These are phyloP conservation scores for Rhododendron kiyosumense DNA, from an alignment of 148 eudicot genomes.

Conservation along the genomic window DNA sequence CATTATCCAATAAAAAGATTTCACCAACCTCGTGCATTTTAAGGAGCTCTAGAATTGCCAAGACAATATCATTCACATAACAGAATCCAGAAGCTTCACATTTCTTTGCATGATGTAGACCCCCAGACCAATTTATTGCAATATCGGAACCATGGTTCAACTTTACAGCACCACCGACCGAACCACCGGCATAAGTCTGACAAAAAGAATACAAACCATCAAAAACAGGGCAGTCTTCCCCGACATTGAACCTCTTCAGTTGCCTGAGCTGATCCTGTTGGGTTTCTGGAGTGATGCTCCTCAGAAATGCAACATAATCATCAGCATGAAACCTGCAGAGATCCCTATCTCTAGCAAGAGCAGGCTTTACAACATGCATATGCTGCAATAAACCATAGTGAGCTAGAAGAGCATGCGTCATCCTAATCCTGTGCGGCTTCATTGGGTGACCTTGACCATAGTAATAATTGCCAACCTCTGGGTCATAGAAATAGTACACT, in stretches of 20 bases:
- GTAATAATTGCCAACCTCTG: slow-evolving; percentile 60
- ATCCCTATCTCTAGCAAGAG: slow-evolving; percentile 48
- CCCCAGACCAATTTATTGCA: slow-evolving; percentile 72
- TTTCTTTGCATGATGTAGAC: slow-evolving; percentile 68
- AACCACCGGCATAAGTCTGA: slow-evolving; percentile 69
- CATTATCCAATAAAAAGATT: not conserved
- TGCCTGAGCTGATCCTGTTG: slow-evolving; percentile 61
- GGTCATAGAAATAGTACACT: slow-evolving; percentile 55
- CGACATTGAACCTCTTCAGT: slow-evolving; percentile 67
- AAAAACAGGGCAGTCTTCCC: slow-evolving; percentile 72
- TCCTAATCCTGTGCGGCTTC: slow-evolving; percentile 64
- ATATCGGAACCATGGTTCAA: slow-evolving; percentile 58
- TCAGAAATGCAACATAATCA: slow-evolving; percentile 54
- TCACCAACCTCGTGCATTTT: slow-evolving; percentile 54
- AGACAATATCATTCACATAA: slow-evolving; percentile 62
- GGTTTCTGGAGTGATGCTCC: slow-evolving; percentile 52
- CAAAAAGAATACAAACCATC: slow-evolving; percentile 61
- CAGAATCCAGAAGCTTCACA: slow-evolving; percentile 73
- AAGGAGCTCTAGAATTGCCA: slow-evolving; percentile 62
- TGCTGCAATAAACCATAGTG: slow-evolving; percentile 56
- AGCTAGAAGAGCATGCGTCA: slow-evolving; percentile 59
- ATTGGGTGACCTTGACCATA: slow-evolving; percentile 73
- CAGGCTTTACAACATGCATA: slow-evolving; percentile 57
- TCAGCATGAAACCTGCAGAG: slow-evolving; percentile 60
- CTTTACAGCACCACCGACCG: slow-evolving; percentile 60